Conservation (phyloP, 176 grass and related monocot genomes). For the Stipa capillata region DNA sequence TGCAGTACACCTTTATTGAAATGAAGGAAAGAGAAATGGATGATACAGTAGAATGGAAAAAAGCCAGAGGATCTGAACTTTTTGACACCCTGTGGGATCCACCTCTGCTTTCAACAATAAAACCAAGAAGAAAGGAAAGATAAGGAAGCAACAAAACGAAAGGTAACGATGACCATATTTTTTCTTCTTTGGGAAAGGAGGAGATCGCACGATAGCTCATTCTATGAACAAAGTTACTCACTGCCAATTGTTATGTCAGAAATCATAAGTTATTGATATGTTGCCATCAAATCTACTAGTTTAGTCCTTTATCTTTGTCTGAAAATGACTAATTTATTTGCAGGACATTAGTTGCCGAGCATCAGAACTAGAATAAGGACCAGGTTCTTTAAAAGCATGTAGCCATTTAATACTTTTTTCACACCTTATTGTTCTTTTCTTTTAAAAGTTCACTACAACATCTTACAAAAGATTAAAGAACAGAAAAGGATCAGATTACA, state of each 20-base stretch:
- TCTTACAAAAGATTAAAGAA: neutral
- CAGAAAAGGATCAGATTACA: neutral
- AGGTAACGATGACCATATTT: neutral
- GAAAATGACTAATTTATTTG: slow-evolving; percentile 10
- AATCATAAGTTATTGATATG: neutral
- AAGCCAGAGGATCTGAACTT: neutral
- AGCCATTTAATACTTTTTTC: neutral
- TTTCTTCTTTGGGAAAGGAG: neutral
- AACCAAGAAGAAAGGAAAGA: neutral
- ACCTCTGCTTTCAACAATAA: neutral
- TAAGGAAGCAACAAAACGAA: neutral
- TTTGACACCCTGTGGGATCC: neutral
- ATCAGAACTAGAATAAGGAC: neutral
- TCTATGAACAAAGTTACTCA: neutral
- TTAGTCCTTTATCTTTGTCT: slow-evolving; percentile 13
- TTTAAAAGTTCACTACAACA: neutral
- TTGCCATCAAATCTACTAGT: slow-evolving; percentile 11
- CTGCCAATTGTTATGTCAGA: neutral
- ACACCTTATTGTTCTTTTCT: neutral
- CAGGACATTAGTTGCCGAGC: neutral
- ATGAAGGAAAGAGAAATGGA: neutral
- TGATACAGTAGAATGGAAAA: neutral
- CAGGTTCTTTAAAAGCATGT: neutral
- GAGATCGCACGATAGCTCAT: neutral
- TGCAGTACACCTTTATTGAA: neutral